Percentiles rank a stretch among this genome's conserved stretches.
Evolutionary conservation across 345 rosid genomes (phyloP).

Genomic region (Eutrema japonicum): DNA sequence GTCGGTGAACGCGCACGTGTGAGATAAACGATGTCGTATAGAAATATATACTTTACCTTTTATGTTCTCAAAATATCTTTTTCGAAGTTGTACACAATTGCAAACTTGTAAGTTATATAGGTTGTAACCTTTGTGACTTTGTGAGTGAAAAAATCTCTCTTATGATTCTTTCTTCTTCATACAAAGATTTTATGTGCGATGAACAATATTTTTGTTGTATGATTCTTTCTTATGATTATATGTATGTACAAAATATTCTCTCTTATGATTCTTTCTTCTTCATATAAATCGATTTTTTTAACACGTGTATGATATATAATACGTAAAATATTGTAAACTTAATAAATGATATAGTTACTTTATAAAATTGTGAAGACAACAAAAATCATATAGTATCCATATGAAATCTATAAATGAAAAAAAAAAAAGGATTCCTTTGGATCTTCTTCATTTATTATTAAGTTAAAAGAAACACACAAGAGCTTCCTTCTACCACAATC

Average conservation of each 20-base stretch:
- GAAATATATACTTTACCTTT: background rate
- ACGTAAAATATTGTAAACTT: background rate
- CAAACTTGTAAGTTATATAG: background rate
- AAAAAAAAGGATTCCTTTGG: background rate
- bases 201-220: slow-evolving; percentile 47
- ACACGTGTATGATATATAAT: background rate
- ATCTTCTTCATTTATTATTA: background rate
- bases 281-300: no score
- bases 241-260: no score
- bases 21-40: slow-evolving; percentile 2
- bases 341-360: background rate
- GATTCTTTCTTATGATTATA: no score
- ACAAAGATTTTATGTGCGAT: background rate
- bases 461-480: slow-evolving; percentile 4
- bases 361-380: background rate
- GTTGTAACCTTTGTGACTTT: background rate
- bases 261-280: no score
- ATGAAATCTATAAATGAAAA: background rate
- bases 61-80: slow-evolving; percentile 1
- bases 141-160: background rate
- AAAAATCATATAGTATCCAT: background rate
- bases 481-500: slow-evolving; percentile 37
- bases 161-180: slow-evolving; percentile 4
- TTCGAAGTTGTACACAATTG: slow-evolving; percentile 2
- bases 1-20: slow-evolving; percentile 38